Percentiles rank a stretch among this genome's conserved stretches.
Evolutionary conservation across 2,329 filamentous ascomycete species (phyloP).

Genomic region (Phialocephala sp.): DNA sequence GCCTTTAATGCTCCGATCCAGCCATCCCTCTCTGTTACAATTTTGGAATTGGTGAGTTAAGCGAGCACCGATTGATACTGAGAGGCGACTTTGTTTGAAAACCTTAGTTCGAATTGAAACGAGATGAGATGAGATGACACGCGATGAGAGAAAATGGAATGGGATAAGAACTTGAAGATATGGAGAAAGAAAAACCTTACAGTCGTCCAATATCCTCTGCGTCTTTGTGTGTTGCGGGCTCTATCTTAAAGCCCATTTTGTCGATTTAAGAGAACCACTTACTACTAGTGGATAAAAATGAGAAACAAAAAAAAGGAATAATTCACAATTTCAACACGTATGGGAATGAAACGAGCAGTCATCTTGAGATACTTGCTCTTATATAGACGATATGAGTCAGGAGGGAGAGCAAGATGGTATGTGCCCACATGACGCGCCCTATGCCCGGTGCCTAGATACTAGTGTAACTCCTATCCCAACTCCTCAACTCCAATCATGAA

Average conservation of each 20-base stretch:
- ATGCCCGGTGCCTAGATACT: not conserved
- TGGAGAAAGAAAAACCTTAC: no score
- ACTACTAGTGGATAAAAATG: no score
- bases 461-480: not conserved
- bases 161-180: no score
- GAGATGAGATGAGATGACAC: not conserved
- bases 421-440: not conserved
- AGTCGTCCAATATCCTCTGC: not conserved
- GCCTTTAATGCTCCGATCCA: not conserved
- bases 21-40: not conserved
- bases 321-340: not conserved
- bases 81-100: not conserved
- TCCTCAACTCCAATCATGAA: not conserved
- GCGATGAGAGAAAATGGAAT: no score
- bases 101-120: not conserved
- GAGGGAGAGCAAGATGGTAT: not conserved
- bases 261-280: not conserved
- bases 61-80: not conserved
- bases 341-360: no score
- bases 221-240: not conserved
- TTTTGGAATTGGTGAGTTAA: not conserved
- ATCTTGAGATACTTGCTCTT: no score
- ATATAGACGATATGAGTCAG: no score
- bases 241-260: not conserved
- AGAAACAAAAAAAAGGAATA: not conserved